Percentiles rank a stretch among this genome's conserved stretches.
Evolutionary conservation across 495 filamentous ascomycete species (phyloP).

Genomic region (Penicillium robsamsonii): DNA sequence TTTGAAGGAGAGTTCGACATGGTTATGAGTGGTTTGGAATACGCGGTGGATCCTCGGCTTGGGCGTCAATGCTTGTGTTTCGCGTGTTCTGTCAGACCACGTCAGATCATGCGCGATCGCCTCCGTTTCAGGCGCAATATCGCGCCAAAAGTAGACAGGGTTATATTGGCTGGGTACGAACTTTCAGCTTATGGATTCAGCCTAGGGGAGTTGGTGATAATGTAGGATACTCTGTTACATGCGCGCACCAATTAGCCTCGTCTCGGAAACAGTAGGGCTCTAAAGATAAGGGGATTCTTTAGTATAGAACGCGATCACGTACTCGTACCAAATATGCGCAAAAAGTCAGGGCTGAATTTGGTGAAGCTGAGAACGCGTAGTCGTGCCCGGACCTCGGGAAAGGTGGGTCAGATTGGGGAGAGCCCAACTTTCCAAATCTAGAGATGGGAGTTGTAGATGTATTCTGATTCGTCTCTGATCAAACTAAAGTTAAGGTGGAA

Average conservation of each 20-base stretch:
- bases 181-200: constrained; percentile 33
- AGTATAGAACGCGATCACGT: constrained; percentile 18
- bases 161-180: constrained; percentile 30
- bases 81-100: constrained; percentile 60
- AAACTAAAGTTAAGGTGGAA: too few relatives aligned
- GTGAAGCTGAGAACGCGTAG: constrained; percentile 8
- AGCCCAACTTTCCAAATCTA: constrained; percentile 23
- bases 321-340: constrained; percentile 31
- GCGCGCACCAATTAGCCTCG: constrained; percentile 35
- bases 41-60: constrained; percentile 38
- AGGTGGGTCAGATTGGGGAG: constrained; percentile 36
- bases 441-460: not conserved
- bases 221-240: constrained; percentile 34
- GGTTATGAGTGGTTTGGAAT: constrained; percentile 55
- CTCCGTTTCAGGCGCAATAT: constrained; percentile 30
- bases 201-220: constrained; percentile 37
- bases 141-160: constrained; percentile 24
- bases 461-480: constrained; percentile 31
- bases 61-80: constrained; percentile 31
- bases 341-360: constrained; percentile 14
- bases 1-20: constrained; percentile 93
- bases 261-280: constrained; percentile 6
- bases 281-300: not conserved
- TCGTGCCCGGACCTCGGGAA: not conserved
- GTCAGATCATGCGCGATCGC: constrained; percentile 35